A percentile compares a stretch with the other conserved stretches of the same genome.
Conservation (phyloP, 2,329 filamentous ascomycete genomes). For the Clonostachys sp. region DNA sequence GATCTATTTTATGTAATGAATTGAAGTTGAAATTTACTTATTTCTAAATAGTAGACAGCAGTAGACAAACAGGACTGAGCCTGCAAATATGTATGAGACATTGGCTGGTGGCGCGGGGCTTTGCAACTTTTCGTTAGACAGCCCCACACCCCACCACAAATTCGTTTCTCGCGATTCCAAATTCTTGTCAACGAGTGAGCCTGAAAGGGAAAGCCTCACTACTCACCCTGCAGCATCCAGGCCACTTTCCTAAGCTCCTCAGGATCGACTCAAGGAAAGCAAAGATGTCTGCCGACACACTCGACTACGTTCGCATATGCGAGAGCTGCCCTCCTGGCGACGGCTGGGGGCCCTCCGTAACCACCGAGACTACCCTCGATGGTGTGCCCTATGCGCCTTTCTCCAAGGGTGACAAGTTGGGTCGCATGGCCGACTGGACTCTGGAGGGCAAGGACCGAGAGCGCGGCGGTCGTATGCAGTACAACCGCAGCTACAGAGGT, state of each 20-base stretch:
- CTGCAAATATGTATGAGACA: too few species aligned
- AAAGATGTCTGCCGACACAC: constrained; percentile 44
- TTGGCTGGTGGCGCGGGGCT: constrained; percentile 16
- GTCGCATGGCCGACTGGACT: constrained; percentile 99
- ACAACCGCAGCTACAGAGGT: constrained; percentile 93
- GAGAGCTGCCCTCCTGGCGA: constrained; percentile 69
- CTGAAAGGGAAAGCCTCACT: not conserved
- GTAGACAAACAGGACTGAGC: too few species aligned
- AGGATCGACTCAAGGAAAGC: constrained; percentile 1
- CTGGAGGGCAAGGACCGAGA: constrained; percentile 82
- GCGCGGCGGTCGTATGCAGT: constrained; percentile 77
- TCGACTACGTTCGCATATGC: constrained; percentile 60
- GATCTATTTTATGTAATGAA: not conserved
- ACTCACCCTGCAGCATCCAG: not conserved
- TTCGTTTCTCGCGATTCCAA: constrained; percentile 18
- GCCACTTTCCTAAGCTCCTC: constrained; percentile 5
- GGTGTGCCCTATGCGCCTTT: constrained; percentile 97
- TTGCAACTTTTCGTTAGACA: constrained; percentile 15
- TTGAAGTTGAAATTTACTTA: not conserved
- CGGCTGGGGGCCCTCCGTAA: constrained; percentile 82
- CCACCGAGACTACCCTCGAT: constrained; percentile 82
- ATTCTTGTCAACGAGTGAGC: constrained; percentile 6
- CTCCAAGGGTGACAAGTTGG: constrained; percentile 97
- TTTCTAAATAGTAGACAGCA: not conserved
- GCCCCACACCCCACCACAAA: constrained; percentile 34